These are phyloP conservation scores for Apiotrichum porosum DNA, from an alignment of 1,284 basidiomycete species.

Conservation along the genomic window DNA sequence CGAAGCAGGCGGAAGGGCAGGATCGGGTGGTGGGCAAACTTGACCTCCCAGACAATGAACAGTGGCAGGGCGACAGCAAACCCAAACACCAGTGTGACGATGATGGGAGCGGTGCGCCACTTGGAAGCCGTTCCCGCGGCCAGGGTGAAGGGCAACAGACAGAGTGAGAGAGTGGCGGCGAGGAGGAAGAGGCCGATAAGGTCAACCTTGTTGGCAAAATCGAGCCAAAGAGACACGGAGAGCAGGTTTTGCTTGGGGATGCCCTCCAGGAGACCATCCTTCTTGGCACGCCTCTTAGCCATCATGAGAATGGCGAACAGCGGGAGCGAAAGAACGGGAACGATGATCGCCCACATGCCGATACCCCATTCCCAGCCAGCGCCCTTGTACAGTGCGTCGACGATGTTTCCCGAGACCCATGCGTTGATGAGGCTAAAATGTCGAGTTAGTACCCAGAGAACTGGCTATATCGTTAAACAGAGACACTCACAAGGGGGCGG, in stretches of 20 bases:
- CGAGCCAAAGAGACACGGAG: constrained; percentile 19
- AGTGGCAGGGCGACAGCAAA: constrained; percentile 39
- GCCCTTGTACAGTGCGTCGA: constrained; percentile 22
- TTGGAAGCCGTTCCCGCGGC: constrained; percentile 29
- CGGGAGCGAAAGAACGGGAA: constrained; percentile 42
- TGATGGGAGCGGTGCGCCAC: constrained; percentile 43
- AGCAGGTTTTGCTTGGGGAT: constrained; percentile 21
- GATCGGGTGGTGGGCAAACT: constrained; percentile 41
- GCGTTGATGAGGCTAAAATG: constrained; percentile 35
- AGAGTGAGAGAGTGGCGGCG: constrained; percentile 18
- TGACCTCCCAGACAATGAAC: constrained; percentile 48
- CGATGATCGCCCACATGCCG: constrained; percentile 51
- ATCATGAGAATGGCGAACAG: constrained; percentile 38
- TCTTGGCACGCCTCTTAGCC: constrained; percentile 32
- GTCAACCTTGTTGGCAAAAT: constrained; percentile 50
- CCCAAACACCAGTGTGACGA: constrained; percentile 47
- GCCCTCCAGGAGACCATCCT: constrained; percentile 20
- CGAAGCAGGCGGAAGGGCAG: constrained; percentile 46
- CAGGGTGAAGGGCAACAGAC: constrained; percentile 48
- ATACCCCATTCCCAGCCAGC: constrained; percentile 50
- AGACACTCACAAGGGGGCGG: constrained; percentile 48
- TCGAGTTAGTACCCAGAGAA: too few relatives aligned
- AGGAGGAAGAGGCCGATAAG: constrained; percentile 44
- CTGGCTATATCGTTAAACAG: too few relatives aligned
- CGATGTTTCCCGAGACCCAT: constrained; percentile 17